phyloP scores from a whole-genome alignment of 164 flowering plant genomes.

The Dillenia turbinata region DNA sequence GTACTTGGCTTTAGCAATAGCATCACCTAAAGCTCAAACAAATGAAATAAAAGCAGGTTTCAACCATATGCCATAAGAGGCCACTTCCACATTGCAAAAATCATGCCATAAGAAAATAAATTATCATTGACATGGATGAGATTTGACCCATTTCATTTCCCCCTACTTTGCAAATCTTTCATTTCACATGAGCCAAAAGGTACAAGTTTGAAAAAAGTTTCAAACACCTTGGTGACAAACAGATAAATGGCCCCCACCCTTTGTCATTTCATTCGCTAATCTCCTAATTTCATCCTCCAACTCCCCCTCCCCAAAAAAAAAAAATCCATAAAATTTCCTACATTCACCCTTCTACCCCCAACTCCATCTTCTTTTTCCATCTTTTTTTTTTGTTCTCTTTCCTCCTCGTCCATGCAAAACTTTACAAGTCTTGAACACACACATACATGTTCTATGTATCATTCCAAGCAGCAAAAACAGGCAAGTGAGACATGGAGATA shows the following conservation, averaged over 20 bases:
- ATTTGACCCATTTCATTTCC: constrained; percentile 5
- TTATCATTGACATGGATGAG: neutral
- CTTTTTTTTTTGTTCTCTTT: constrained; percentile 5
- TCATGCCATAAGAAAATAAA: constrained; percentile 11
- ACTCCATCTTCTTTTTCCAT: neutral
- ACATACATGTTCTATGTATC: constrained; percentile 28
- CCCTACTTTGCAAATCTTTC: constrained; percentile 31
- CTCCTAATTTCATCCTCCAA: constrained; percentile 13
- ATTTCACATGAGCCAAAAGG: constrained; percentile 20
- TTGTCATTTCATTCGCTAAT: constrained; percentile 16
- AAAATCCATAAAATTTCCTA: neutral
- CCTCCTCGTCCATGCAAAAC: constrained; percentile 29
- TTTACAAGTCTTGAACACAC: constrained; percentile 1
- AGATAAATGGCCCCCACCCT: constrained; percentile 19
- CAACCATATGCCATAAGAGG: neutral
- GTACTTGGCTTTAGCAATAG: constrained; percentile 24
- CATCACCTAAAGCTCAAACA: neutral
- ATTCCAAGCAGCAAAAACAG: constrained; percentile 80
- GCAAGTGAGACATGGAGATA: constrained; percentile 57
- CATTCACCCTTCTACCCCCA: neutral
- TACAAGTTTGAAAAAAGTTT: constrained; percentile 15
- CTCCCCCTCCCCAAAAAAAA: neutral
- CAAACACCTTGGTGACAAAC: constrained; percentile 22
- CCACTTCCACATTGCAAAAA: constrained; percentile 14
- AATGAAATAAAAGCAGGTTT: constrained; percentile 10